Conservation (phyloP, 768 basidiomycete genomes). For the Pleurotus platypus region DNA sequence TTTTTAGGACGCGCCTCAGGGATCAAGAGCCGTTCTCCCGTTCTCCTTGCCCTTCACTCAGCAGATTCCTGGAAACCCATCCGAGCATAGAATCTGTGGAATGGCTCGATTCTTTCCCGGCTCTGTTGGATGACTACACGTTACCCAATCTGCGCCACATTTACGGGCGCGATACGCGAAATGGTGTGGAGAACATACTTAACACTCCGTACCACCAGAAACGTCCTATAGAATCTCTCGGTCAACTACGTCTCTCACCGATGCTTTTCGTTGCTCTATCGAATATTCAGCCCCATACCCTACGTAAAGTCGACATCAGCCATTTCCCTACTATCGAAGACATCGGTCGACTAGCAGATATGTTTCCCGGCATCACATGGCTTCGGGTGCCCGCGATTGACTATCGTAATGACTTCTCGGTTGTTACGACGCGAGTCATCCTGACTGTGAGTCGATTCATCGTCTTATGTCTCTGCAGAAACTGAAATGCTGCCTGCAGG, state of each 20-base stretch:
- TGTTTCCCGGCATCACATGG: conserved; percentile 4
- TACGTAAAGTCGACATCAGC: background rate
- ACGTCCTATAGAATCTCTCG: conserved; percentile 1
- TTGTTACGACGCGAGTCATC: background rate
- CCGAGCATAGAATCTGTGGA: conserved; percentile 1
- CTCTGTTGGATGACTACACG: background rate
- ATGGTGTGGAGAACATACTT: background rate
- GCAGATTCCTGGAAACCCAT: background rate
- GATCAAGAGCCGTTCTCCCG: background rate
- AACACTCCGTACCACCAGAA: background rate
- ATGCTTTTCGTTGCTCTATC: background rate
- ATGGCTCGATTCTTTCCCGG: conserved; percentile 3
- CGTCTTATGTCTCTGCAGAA: no score
- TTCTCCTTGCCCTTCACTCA: background rate
- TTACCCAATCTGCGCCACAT: background rate
- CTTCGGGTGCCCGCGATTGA: conserved; percentile 1
- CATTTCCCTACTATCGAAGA: conserved; percentile 4
- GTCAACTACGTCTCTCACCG: background rate
- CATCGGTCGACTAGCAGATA: background rate
- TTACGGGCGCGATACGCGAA: background rate
- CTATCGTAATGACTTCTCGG: conserved; percentile 3
- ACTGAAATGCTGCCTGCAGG: background rate
- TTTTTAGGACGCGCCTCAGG: background rate
- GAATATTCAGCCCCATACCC: background rate
- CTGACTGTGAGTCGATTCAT: background rate